Percentiles rank a stretch among this genome's conserved stretches.
Conservation (phyloP, 2,329 filamentous ascomycete genomes). For the Talaromyces sp. region DNA sequence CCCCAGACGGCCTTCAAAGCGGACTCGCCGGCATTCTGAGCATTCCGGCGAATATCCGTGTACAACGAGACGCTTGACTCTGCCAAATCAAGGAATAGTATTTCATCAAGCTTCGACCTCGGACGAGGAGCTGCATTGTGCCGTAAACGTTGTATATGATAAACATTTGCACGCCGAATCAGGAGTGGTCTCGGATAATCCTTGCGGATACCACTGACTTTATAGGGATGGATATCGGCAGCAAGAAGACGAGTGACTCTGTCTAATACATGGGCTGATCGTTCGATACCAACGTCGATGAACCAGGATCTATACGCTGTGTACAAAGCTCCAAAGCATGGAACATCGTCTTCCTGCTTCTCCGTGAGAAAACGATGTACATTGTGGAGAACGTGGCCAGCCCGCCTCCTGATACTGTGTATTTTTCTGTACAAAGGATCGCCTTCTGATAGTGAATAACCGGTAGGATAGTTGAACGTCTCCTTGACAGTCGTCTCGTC, state of each 20-base stretch:
- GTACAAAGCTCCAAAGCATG: constrained; percentile 89
- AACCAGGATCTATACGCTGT: constrained; percentile 94
- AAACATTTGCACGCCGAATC: constrained; percentile 86
- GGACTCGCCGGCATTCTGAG: constrained; percentile 86
- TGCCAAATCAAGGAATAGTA: constrained; percentile 76
- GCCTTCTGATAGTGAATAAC: constrained; percentile 67
- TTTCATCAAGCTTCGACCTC: constrained; percentile 85
- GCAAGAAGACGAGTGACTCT: constrained; percentile 77
- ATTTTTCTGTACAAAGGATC: constrained; percentile 67
- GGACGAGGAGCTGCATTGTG: constrained; percentile 86
- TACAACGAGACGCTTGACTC: constrained; percentile 87
- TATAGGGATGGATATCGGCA: constrained; percentile 86
- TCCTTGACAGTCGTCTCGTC: constrained; percentile 63
- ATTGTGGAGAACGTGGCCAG: constrained; percentile 73
- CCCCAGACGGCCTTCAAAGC: constrained; percentile 88
- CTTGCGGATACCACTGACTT: constrained; percentile 87
- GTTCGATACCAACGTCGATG: constrained; percentile 92
- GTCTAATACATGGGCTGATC: constrained; percentile 89
- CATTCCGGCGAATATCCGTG: constrained; percentile 90
- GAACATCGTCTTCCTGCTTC: constrained; percentile 90
- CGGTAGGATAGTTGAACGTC: constrained; percentile 82
- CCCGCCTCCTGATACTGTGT: constrained; percentile 71
- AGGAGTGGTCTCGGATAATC: constrained; percentile 89
- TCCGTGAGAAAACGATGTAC: constrained; percentile 78
- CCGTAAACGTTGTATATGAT: constrained; percentile 87